Evolutionary conservation across 495 filamentous ascomycete genomes (phyloP).

Genomic region (Letharia columbiana): DNA sequence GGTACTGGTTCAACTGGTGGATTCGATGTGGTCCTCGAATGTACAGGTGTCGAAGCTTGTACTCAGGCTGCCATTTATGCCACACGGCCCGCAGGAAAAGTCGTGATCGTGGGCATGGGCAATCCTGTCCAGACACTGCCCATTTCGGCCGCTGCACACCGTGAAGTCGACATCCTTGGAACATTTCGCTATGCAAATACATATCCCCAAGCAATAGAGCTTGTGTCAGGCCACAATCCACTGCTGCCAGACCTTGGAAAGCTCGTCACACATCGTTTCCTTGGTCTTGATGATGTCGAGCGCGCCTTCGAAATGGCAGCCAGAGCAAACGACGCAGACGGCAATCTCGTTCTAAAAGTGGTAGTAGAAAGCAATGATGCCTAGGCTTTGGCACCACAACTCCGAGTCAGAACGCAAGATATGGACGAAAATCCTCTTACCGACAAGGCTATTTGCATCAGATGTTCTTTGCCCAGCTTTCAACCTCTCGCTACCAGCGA

Average conservation of each 20-base stretch:
- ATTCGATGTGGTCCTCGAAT: constrained; percentile 78
- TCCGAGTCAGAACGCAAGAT: neutral
- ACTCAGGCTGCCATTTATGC: constrained; percentile 80
- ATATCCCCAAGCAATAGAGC: constrained; percentile 69
- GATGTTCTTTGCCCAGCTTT: neutral
- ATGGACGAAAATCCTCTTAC: neutral
- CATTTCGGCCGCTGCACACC: constrained; percentile 71
- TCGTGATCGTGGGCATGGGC: constrained; percentile 93
- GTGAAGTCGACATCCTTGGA: constrained; percentile 88
- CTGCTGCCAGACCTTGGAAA: constrained; percentile 33
- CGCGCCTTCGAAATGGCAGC: constrained; percentile 76
- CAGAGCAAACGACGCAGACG: constrained; percentile 64
- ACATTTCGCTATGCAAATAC: constrained; percentile 79
- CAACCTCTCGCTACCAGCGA: neutral
- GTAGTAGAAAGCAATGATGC: constrained; percentile 47
- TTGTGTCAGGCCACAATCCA: constrained; percentile 43
- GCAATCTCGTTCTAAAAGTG: constrained; percentile 77
- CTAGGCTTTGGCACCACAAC: neutral
- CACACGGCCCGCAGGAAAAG: constrained; percentile 65
- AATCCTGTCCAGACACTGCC: constrained; percentile 80
- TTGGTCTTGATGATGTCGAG: constrained; percentile 54
- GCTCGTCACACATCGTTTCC: constrained; percentile 69
- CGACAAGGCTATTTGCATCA: neutral
- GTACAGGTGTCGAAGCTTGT: constrained; percentile 80
- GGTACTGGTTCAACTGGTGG: constrained; percentile 37